A percentile compares a stretch with the other conserved stretches of the same genome.
phyloP scores from a whole-genome alignment of 805 yeast species.

The Yamadazyma scolyti region DNA sequence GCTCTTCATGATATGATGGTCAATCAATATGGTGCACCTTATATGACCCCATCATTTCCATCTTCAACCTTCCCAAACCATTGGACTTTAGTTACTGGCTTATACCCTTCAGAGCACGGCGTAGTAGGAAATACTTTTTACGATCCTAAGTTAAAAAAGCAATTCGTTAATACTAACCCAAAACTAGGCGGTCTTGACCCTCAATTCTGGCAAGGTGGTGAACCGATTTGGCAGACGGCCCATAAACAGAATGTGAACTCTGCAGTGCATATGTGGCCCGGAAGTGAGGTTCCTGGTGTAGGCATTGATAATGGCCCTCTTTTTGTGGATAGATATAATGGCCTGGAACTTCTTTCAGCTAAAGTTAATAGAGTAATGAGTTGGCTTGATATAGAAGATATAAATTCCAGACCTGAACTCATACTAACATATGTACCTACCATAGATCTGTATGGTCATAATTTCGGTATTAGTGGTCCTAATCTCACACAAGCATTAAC shows the following conservation, averaged over 20 bases:
- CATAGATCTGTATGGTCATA: conserved; percentile 76
- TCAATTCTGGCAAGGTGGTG: conserved; percentile 80
- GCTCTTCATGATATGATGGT: conserved; percentile 54
- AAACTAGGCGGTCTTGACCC: conserved; percentile 46
- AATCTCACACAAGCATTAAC: conserved; percentile 51
- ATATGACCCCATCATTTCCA: conserved; percentile 84
- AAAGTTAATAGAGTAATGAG: conserved; percentile 57
- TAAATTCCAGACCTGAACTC: conserved; percentile 65
- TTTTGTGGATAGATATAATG: conserved; percentile 62
- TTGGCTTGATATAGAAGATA: conserved; percentile 60
- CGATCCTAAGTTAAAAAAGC: conserved; percentile 53
- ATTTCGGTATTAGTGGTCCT: conserved; percentile 62
- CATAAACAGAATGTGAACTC: conserved; percentile 53
- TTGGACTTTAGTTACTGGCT: conserved; percentile 87
- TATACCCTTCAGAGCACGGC: conserved; percentile 81
- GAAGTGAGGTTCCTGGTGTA: conserved; percentile 68
- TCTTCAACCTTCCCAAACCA: conserved; percentile 89
- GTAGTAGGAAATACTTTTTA: conserved; percentile 79
- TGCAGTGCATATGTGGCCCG: conserved; percentile 98
- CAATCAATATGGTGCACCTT: conserved; percentile 65
- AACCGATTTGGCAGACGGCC: conserved; percentile 84
- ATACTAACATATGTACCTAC: conserved; percentile 77
- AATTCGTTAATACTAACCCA: conserved; percentile 63
- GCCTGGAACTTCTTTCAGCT: conserved; percentile 51
- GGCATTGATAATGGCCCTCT: conserved; percentile 35